Evolutionary conservation across 805 yeast species (phyloP).

Genomic region (Cyberlindnera petersonii): DNA sequence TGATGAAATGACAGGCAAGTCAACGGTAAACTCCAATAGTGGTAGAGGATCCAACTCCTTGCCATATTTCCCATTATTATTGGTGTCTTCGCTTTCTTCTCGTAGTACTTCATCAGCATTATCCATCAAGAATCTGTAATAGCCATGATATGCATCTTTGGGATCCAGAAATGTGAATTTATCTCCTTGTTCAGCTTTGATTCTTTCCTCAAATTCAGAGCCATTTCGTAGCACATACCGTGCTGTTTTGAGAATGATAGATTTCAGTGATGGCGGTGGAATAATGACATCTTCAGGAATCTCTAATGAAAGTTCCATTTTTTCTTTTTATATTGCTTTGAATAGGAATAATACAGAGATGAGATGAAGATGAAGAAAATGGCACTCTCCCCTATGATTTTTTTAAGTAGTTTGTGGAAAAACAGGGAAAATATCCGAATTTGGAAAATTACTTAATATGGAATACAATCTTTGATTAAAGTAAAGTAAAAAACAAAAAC

Average conservation of each 20-base stretch:
- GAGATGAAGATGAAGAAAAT: too few species aligned
- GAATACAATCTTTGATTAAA: too few species aligned
- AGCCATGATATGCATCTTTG: constrained; percentile 51
- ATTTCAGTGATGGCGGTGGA: constrained; percentile 50
- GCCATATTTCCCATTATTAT: not conserved
- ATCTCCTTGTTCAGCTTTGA: constrained; percentile 40
- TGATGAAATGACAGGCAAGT: constrained; percentile 42
- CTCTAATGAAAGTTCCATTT: constrained; percentile 14
- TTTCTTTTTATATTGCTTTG: not conserved
- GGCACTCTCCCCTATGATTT: too few species aligned
- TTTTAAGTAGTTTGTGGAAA: too few species aligned
- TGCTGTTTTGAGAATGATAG: constrained; percentile 67
- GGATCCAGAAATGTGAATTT: constrained; percentile 63
- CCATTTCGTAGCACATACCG: constrained; percentile 70
- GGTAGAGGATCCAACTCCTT: constrained; percentile 7
- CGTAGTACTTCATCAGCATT: constrained; percentile 25
- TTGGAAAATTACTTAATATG: too few species aligned
- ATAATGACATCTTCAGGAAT: constrained; percentile 43
- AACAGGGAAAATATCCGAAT: too few species aligned
- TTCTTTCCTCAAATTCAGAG: constrained; percentile 53
- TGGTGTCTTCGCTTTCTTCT: constrained; percentile 14
- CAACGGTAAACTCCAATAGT: constrained; percentile 12
- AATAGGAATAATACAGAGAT: too few species aligned
- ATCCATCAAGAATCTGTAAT: constrained; percentile 48
- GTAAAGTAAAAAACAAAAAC: too few species aligned